A percentile compares a stretch with the other conserved stretches of the same genome.
Conservation (phyloP, 148 eudicot species). For the Camellia sinensis region DNA sequence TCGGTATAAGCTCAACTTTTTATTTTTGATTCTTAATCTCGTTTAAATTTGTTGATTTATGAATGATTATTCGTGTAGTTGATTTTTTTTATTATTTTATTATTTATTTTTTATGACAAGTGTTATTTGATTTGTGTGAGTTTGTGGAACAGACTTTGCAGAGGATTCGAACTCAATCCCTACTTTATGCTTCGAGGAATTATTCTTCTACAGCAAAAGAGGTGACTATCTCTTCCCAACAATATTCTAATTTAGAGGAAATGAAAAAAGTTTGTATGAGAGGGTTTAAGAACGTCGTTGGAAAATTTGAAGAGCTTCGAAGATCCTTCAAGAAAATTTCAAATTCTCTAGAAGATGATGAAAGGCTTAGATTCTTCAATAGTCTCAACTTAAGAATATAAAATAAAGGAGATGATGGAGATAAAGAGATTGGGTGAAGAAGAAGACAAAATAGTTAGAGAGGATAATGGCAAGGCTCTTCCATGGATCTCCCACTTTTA, state of each 20-base stretch:
- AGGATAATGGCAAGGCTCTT: no score
- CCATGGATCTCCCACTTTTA: no score
- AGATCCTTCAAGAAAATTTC: no score
- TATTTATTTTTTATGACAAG: neutral
- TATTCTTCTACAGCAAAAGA: conserved; percentile 49
- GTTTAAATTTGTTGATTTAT: neutral
- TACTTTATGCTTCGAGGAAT: conserved; percentile 35
- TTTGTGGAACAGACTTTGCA: neutral
- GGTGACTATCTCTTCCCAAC: conserved; percentile 23
- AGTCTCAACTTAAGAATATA: no score
- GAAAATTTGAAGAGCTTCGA: no score
- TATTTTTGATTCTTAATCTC: neutral
- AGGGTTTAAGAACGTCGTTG: no score
- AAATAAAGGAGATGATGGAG: neutral
- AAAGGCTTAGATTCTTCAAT: no score
- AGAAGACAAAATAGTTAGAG: no score
- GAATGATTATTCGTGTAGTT: neutral
- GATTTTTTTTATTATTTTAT: neutral
- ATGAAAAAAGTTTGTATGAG: no score
- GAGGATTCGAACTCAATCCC: conserved; percentile 20
- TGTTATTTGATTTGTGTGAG: neutral
- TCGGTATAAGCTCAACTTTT: conserved; percentile 21
- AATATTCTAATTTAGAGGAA: neutral
- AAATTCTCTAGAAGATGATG: no score
- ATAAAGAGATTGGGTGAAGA: neutral